phyloP scores from a whole-genome alignment of 345 rosid species.

The Iberis pinnata region DNA sequence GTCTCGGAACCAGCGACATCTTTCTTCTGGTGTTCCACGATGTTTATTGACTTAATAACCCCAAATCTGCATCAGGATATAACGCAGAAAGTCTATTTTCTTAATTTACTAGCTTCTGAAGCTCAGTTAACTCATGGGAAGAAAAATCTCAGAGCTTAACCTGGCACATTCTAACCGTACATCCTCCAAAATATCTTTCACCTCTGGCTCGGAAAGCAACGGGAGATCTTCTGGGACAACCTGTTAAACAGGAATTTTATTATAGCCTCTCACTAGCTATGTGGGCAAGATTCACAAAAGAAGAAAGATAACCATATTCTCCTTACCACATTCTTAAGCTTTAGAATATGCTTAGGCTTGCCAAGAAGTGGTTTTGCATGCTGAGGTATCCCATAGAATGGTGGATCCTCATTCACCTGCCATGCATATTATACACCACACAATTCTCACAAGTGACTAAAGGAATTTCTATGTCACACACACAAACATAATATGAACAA shows the following conservation, averaged over 20 bases:
- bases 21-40: constrained; percentile 37
- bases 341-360: constrained; percentile 65
- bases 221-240: constrained; percentile 46
- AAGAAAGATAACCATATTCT: background rate
- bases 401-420: constrained; percentile 44
- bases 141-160: constrained; percentile 32
- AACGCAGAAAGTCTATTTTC: constrained; percentile 16
- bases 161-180: constrained; percentile 81
- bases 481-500: constrained; percentile 12
- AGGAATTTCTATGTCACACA: constrained; percentile 13
- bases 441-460: constrained; percentile 25
- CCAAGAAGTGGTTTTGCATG: constrained; percentile 72
- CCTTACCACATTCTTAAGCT: constrained; percentile 82
- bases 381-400: constrained; percentile 57
- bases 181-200: constrained; percentile 80
- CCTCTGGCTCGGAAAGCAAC: constrained; percentile 46
- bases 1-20: constrained; percentile 16
- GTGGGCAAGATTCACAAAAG: background rate
- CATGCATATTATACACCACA: constrained; percentile 14
- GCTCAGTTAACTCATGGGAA: constrained; percentile 20
- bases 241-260: constrained; percentile 36
- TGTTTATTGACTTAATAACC: constrained; percentile 58
- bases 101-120: constrained; percentile 12
- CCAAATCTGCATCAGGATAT: constrained; percentile 73
- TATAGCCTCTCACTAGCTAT: background rate